Conservation (phyloP, 148 eudicot species). For the Polygonum maritimum region DNA sequence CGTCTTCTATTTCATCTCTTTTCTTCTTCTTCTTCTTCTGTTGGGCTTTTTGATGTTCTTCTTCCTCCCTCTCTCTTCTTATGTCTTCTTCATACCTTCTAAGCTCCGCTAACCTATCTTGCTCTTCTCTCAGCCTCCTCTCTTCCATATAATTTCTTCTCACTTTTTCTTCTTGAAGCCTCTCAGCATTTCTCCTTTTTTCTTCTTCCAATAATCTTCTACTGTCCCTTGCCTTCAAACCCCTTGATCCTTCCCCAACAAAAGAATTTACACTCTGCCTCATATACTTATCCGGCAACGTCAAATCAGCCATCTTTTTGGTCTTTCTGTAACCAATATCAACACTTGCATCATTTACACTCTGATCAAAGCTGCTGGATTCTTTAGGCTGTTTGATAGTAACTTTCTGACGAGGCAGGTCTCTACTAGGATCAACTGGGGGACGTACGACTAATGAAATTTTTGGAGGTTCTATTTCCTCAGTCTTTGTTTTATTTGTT, state of each 20-base stretch:
- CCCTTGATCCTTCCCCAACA: slow-evolving; percentile 35
- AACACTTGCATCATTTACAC: slow-evolving; percentile 46
- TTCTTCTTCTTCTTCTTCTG: slow-evolving; percentile 71
- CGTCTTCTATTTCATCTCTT: slow-evolving; percentile 39
- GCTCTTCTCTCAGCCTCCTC: slow-evolving; percentile 47
- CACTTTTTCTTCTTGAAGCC: slow-evolving; percentile 41
- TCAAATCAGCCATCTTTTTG: slow-evolving; percentile 61
- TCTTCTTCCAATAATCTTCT: slow-evolving; percentile 66
- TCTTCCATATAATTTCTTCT: slow-evolving; percentile 44
- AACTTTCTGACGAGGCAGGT: slow-evolving; percentile 57
- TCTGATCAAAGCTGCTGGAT: slow-evolving; percentile 44
- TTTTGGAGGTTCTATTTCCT: slow-evolving; percentile 55
- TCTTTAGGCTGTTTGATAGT: slow-evolving; percentile 77
- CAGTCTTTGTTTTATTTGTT: slow-evolving; percentile 57
- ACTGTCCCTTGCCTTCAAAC: slow-evolving; percentile 31
- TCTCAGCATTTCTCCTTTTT: slow-evolving; percentile 56
- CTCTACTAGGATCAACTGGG: slow-evolving; percentile 58
- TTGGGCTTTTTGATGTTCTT: slow-evolving; percentile 52
- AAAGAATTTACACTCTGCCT: slow-evolving; percentile 27
- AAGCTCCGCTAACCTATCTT: slow-evolving; percentile 46
- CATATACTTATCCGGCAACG: slow-evolving; percentile 33
- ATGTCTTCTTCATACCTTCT: slow-evolving; percentile 55
- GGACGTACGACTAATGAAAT: slow-evolving; percentile 67
- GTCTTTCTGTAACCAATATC: slow-evolving; percentile 53
- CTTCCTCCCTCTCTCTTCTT: slow-evolving; percentile 81